Base-by-base conservation (phyloP, 2,329 filamentous ascomycete genomes). In the Penicillium sp. region DNA sequence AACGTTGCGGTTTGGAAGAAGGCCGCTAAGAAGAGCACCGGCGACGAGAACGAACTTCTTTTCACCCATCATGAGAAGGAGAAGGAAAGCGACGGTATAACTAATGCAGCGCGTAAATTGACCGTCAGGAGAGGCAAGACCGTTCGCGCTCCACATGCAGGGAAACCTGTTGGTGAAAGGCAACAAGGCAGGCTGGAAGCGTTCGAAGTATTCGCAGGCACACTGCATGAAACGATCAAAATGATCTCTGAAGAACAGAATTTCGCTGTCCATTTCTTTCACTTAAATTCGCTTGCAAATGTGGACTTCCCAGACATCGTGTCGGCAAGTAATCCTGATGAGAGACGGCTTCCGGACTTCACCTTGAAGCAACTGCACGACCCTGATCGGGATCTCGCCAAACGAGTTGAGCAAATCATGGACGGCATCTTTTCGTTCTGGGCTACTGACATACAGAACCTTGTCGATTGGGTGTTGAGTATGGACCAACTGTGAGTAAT, bases 231-330 rank as follows among this genome's bases (percentile, higher is more conserved):
- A 65, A 83, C 94, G 61, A 77, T 92, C 46, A 90, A 88, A 5
- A 81, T 96, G 56, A 86, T 97, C 58, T 87, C 91, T 64, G 92
- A 93, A 71, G 94, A 99, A 74, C 93, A 99, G 71, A 97, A 97
- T 69, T 99, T 97, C 68, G 80, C 97, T 49, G 86, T 96, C n/a
- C 91, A 96, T 64, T 94, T 97, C 71, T 97, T 97, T 81, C 93
- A 97, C 65, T 85, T 94, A 24, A 90, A 88, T n/a, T 95, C 91
- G 1, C 79, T 93, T 26, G 87, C 91, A 65, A 87, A 85, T 35
- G 75, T 83, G 16, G 92, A 97, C 68, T 97, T 97, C 68, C 81
- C 88, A 1, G 94, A 97, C 62, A 82, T 87, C 2, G 87, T 97
- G 18, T 79, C 82, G 20, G 80, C 83, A 2, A 79, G 79, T 1